A percentile compares a stretch with the other conserved stretches of the same genome.
Evolutionary conservation across 306 rosid genomes (phyloP).

Genomic region (Cyclanthera cordifolia): DNA sequence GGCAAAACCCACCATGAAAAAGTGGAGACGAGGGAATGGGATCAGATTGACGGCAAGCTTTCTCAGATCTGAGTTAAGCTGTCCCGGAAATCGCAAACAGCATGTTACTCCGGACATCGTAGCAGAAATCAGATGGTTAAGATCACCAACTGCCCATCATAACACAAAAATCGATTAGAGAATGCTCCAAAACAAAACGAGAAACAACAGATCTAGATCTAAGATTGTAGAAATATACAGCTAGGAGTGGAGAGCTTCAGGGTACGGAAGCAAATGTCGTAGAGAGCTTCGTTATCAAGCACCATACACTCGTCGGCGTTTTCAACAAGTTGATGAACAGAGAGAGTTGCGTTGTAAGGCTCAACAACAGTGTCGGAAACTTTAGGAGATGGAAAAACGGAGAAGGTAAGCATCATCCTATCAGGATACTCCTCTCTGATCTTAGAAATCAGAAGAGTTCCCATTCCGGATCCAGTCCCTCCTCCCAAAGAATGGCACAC

Average conservation of each 20-base stretch:
- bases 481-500: constrained; percentile 39
- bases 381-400: constrained; percentile 26
- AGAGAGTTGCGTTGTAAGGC: constrained; percentile 44
- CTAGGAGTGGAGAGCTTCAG: constrained; percentile 46
- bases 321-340: constrained; percentile 42
- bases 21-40: constrained; percentile 40
- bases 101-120: constrained; percentile 50
- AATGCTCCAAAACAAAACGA: neutral
- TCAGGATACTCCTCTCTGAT: constrained; percentile 36
- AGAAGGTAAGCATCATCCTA: constrained; percentile 38
- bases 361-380: constrained; percentile 39
- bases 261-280: constrained; percentile 46
- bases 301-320: constrained; percentile 48
- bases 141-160: constrained; percentile 30
- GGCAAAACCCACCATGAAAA: constrained; percentile 39
- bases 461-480: constrained; percentile 51
- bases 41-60: constrained; percentile 34
- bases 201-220: neutral
- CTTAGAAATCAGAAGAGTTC: constrained; percentile 42
- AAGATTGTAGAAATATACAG: constrained; percentile 17
- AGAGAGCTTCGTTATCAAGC: constrained; percentile 32
- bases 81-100: constrained; percentile 45
- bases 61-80: constrained; percentile 36
- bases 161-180: neutral
- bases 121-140: constrained; percentile 42